phyloP scores from a whole-genome alignment of 1,139 yeast species.

The Debaryomyces singareniensis region DNA sequence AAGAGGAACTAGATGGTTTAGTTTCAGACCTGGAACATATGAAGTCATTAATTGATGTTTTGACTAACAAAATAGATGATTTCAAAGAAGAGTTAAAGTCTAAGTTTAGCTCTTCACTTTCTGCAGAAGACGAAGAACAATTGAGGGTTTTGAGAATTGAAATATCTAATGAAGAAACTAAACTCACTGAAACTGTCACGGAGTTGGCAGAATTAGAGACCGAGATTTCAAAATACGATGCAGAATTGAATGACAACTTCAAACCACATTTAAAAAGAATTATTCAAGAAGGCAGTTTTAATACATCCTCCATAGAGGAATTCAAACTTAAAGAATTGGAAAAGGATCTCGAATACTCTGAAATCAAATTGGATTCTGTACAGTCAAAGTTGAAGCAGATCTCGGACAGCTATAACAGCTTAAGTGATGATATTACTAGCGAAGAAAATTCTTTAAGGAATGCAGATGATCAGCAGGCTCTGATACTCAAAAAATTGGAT shows the following conservation, averaged over 20 bases:
- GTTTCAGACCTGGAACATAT: slow-evolving; percentile 15
- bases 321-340: slow-evolving; percentile 36
- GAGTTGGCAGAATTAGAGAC: slow-evolving; percentile 46
- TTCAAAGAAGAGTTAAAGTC: slow-evolving; percentile 47
- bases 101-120: slow-evolving; percentile 49
- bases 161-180: slow-evolving; percentile 35
- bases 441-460: slow-evolving; percentile 39
- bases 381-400: slow-evolving; percentile 13
- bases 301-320: slow-evolving; percentile 34
- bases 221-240: slow-evolving; percentile 42
- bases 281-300: slow-evolving; percentile 27
- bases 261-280: slow-evolving; percentile 29
- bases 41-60: slow-evolving; percentile 17
- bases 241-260: slow-evolving; percentile 52
- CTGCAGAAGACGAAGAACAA: slow-evolving; percentile 28
- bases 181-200: slow-evolving; percentile 37
- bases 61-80: slow-evolving; percentile 27
- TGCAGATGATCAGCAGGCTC: slow-evolving; percentile 53
- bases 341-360: slow-evolving; percentile 16
- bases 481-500: slow-evolving; percentile 51
- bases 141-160: slow-evolving; percentile 32
- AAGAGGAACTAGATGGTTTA: slow-evolving; percentile 35
- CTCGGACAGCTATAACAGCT: slow-evolving; percentile 15
- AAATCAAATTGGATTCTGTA: slow-evolving; percentile 17
- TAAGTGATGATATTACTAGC: slow-evolving; percentile 26